Evolutionary conservation across 2,329 filamentous ascomycete genomes (phyloP).

Genomic region (Penicillium sp.): DNA sequence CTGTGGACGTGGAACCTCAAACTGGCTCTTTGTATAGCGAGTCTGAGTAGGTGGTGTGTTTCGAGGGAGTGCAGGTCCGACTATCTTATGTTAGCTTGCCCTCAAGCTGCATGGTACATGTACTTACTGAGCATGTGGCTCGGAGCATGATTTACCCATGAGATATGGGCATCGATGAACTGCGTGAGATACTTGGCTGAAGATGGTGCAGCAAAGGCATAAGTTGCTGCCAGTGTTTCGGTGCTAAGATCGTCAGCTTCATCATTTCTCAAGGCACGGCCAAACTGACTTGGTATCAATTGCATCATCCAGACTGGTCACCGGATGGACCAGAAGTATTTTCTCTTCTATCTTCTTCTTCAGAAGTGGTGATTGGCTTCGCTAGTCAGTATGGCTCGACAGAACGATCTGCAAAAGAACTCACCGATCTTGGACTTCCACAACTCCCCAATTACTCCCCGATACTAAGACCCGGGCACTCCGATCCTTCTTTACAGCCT

Average conservation of each 20-base stretch:
- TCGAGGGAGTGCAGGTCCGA: constrained; percentile 25
- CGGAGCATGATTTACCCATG: constrained; percentile 61
- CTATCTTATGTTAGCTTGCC: constrained; percentile 5
- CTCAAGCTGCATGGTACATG: neutral
- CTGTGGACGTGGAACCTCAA: constrained; percentile 50
- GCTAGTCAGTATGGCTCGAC: neutral
- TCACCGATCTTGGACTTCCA: constrained; percentile 31
- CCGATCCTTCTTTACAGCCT: constrained; percentile 25
- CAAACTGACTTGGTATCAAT: constrained; percentile 45
- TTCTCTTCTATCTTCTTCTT: constrained; percentile 45
- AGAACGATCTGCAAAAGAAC: neutral
- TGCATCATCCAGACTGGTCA: constrained; percentile 56
- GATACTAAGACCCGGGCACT: constrained; percentile 32
- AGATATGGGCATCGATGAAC: constrained; percentile 53
- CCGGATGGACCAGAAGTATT: constrained; percentile 48
- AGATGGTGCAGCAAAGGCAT: constrained; percentile 53
- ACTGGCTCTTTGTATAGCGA: constrained; percentile 48
- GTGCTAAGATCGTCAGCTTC: constrained; percentile 12
- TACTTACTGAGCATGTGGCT: constrained; percentile 50
- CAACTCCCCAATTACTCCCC: constrained; percentile 30
- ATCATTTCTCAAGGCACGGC: neutral
- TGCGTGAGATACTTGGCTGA: constrained; percentile 62
- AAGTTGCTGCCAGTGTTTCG: constrained; percentile 48
- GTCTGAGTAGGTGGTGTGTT: constrained; percentile 40
- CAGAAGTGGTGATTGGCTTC: constrained; percentile 29